Base-by-base conservation (phyloP, 129 eudicot species). In the Chrysanthemum seticuspe region DNA sequence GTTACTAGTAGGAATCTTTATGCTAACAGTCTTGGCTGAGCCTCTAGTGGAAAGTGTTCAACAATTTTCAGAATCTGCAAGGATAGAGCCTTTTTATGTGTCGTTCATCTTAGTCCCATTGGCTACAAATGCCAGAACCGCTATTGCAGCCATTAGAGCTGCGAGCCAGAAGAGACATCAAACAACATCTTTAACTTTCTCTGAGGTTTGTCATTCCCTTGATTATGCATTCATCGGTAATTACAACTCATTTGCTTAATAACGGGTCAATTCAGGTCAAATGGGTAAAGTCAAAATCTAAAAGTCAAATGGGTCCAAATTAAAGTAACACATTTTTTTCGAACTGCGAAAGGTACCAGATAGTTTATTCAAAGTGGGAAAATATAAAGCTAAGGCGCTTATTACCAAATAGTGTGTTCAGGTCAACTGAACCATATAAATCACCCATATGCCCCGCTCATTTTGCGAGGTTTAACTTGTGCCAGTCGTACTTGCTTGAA, bases 71-170 rank as follows among this genome's bases (percentile, higher is more conserved):
- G 78, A 71, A 62, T 71, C 86, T 18, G 80, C 79, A 25, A 45
- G 27, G 18, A 55, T 88, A 29, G 78, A 85, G 16, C 57, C 95
- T 10, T 88, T 85, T 67, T 83, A 83, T 62, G 78, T 88, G 44
- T 82, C 95, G 2, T 88, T 88, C 70, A 71, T 88, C 19, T 61
- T 88, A 12, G 84, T 85, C 72, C 90, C 95, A 3, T 51, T 85
- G 65, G 90, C 88, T 68, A 85, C 95, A 64, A 88, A 88, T 47
- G 87, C 88, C 0, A 75, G 90, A 68, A 77, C 69, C 7, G 86
- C 88, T n/a, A 73, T 81, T 10, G 84, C 90, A 9, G 86, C 86
- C 23, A 72, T 85, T 82, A 74, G 12, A 51, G 77, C 84, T 58
- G 88, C 81, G 14, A 61, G 83, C 5, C 60, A 71, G 72, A 83